These are phyloP conservation scores for Nyctanthes arbortristis DNA, from an alignment of 257 asterid species.

Conservation along the genomic window DNA sequence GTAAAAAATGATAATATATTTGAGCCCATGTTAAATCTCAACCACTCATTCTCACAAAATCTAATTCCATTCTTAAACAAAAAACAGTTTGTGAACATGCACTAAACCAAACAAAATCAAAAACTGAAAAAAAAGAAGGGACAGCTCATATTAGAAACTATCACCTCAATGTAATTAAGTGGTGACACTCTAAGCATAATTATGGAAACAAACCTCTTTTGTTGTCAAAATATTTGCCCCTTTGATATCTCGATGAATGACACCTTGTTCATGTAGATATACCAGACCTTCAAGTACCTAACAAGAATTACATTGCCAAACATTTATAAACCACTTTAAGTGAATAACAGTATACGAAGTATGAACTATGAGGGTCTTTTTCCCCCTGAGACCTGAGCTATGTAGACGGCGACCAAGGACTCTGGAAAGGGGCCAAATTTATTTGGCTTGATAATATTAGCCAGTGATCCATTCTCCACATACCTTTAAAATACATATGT, in stretches of 20 bases:
- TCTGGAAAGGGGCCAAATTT: constrained; percentile 99
- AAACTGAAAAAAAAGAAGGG: neutral
- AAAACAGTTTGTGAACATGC: too few species aligned
- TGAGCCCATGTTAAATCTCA: too few species aligned
- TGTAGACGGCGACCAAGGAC: constrained; percentile 92
- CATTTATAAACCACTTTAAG: constrained; percentile 24
- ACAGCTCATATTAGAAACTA: neutral
- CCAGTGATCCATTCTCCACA: constrained; percentile 99
- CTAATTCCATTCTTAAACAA: too few species aligned
- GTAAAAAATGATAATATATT: neutral
- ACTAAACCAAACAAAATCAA: constrained; percentile 11
- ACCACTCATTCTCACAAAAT: too few species aligned
- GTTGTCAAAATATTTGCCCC: constrained; percentile 96
- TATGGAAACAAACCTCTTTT: constrained; percentile 64
- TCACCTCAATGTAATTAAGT: constrained; percentile 1
- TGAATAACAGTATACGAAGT: constrained; percentile 10
- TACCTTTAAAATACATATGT: constrained; percentile 50
- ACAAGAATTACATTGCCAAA: constrained; percentile 13
- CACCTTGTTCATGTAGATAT: constrained; percentile 97
- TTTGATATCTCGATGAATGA: constrained; percentile 96
- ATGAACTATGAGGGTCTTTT: constrained; percentile 16
- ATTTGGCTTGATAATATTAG: constrained; percentile 93
- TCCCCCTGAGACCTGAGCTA: constrained; percentile 78
- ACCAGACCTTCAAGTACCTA: constrained; percentile 98
- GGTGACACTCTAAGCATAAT: constrained; percentile 8